These are phyloP conservation scores for Mortierella sp. DNA, from an alignment of 371 early-diverging fungal genomes.

Conservation along the genomic window DNA sequence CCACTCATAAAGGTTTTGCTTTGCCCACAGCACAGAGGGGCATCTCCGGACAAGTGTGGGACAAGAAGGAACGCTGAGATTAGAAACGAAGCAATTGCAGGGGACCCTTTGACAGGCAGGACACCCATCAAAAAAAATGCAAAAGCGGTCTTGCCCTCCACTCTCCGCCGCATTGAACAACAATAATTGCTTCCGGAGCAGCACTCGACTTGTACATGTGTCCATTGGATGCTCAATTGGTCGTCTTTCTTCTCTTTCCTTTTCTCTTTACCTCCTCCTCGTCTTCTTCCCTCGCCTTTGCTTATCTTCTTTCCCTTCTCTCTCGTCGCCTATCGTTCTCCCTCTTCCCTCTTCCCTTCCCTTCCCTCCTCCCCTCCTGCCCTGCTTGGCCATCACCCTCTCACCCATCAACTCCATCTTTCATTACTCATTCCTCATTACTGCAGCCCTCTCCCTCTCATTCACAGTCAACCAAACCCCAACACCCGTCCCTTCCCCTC, in stretches of 20 bases:
- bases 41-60: slow-evolving; percentile 3
- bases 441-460: not conserved
- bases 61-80: not conserved
- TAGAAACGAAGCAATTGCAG: not conserved
- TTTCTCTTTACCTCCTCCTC: not conserved
- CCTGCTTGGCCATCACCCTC: not conserved
- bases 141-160: not conserved
- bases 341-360: not conserved
- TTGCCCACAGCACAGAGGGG: not conserved
- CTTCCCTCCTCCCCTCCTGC: not conserved
- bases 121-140: slow-evolving; percentile 10
- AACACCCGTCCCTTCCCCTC: not conserved
- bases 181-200: not conserved
- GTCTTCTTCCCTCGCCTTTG: no score
- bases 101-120: not conserved
- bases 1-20: not conserved
- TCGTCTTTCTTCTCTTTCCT: not conserved
- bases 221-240: not conserved
- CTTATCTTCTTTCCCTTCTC: not conserved
- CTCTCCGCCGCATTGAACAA: not conserved
- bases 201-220: not conserved
- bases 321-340: not conserved
- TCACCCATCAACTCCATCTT: not conserved
- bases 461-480: not conserved
- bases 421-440: not conserved